Percentiles rank a stretch among this genome's conserved stretches.
phyloP scores from a whole-genome alignment of 805 yeast genomes.

The Wickerhamiella nectarea region DNA sequence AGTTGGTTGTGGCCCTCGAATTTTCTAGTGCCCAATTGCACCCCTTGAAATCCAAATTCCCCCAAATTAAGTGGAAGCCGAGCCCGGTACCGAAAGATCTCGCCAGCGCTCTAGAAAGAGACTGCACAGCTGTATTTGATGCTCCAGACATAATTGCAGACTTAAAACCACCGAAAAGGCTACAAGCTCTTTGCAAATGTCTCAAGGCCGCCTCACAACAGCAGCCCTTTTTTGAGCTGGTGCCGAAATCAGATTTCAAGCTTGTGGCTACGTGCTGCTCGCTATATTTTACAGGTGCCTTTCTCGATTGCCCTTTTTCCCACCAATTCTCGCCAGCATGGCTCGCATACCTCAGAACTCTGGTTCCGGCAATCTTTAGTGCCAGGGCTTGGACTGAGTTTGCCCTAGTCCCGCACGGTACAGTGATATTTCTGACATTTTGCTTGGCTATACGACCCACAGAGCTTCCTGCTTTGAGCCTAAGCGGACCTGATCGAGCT shows the following conservation, averaged over 20 bases:
- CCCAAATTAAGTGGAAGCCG: background rate
- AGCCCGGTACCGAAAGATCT: background rate
- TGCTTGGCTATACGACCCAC: conserved; percentile 1
- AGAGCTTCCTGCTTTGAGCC: background rate
- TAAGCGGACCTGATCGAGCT: background rate
- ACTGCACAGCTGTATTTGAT: too few relatives aligned
- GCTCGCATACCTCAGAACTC: background rate
- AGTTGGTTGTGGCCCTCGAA: background rate
- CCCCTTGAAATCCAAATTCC: background rate
- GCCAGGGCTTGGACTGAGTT: background rate
- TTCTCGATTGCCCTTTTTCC: conserved; percentile 1
- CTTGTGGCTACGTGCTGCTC: background rate
- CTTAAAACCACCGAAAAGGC: too few relatives aligned
- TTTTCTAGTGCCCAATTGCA: background rate
- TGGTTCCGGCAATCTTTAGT: background rate
- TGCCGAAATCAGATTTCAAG: background rate
- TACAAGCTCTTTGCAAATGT: too few relatives aligned
- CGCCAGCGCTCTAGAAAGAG: too few relatives aligned
- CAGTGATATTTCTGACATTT: background rate
- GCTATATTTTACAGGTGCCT: background rate
- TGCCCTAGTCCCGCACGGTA: background rate
- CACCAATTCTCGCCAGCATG: background rate
- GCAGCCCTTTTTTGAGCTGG: background rate
- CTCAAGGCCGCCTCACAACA: too few relatives aligned
- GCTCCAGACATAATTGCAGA: too few relatives aligned